These are phyloP conservation scores for Musa schizocarpa DNA, from an alignment of 176 grass and related monocot species.

Conservation along the genomic window DNA sequence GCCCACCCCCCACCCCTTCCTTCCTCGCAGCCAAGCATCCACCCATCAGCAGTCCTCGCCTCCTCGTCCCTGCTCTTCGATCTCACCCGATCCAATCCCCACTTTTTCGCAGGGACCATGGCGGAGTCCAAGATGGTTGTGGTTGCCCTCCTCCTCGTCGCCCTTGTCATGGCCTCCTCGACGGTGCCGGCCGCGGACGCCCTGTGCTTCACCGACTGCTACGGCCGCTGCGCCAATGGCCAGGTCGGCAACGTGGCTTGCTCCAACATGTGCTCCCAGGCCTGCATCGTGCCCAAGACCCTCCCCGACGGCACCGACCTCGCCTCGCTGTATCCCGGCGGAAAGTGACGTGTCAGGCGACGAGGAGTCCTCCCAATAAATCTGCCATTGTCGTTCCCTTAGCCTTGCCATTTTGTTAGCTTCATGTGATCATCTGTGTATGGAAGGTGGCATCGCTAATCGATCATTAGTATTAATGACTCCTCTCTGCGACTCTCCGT, in stretches of 20 bases:
- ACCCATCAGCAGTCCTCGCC: background rate
- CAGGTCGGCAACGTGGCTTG: constrained; percentile 26
- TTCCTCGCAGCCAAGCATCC: background rate
- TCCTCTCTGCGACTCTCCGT: no score
- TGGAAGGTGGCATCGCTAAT: no score
- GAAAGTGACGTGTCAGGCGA: no score
- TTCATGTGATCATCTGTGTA: no score
- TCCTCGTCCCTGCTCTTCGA: no score
- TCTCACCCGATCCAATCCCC: no score
- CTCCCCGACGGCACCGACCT: background rate
- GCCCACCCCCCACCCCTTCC: background rate
- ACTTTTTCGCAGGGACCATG: constrained; percentile 2
- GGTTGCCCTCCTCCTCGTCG: constrained; percentile 19
- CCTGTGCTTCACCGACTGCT: constrained; percentile 51
- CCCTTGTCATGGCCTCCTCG: constrained; percentile 2
- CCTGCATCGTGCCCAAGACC: constrained; percentile 7
- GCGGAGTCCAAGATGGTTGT: constrained; percentile 13
- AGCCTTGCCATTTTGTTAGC: no score
- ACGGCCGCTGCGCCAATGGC: constrained; percentile 47
- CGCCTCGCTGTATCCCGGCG: no score
- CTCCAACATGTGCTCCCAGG: constrained; percentile 44
- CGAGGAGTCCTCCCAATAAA: no score
- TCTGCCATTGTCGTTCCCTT: no score
- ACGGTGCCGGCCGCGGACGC: constrained; percentile 18
- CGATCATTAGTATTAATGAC: no score